Evolutionary conservation across 768 basidiomycete genomes (phyloP).

Genomic region (Kockovaella imperatae): DNA sequence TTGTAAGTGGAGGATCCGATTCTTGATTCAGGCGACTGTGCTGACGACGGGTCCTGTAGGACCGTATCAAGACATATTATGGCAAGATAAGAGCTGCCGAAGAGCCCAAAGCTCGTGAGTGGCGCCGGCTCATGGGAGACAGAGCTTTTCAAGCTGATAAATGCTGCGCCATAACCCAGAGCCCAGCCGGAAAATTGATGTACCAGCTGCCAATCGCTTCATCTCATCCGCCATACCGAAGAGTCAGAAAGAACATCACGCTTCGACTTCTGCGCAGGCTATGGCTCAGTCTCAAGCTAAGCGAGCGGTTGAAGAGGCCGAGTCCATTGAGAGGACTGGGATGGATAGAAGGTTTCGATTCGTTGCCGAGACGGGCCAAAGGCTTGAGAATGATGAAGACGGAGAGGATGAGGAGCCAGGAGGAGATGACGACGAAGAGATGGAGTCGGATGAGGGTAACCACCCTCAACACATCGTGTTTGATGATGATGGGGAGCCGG

Average conservation of each 20-base stretch:
- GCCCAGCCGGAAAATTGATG: conserved; percentile 23
- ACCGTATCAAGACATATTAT: conserved; percentile 42
- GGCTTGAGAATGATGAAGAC: neutral
- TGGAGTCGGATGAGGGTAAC: conserved; percentile 6
- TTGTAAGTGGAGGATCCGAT: conserved; percentile 16
- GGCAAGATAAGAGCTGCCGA: conserved; percentile 37
- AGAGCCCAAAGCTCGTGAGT: conserved; percentile 33
- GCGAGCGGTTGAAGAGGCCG: conserved; percentile 10
- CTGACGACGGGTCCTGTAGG: conserved; percentile 12
- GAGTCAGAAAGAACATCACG: conserved; percentile 10
- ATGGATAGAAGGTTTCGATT: conserved; percentile 21
- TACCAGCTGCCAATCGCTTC: conserved; percentile 33
- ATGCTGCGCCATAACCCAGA: neutral
- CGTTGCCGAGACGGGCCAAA: too few species aligned
- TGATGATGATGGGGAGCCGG: neutral
- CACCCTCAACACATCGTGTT: neutral
- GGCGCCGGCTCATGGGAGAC: neutral
- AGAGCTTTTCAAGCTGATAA: conserved; percentile 1
- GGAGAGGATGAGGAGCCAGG: neutral
- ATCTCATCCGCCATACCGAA: conserved; percentile 29
- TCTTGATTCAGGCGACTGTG: neutral
- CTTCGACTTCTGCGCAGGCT: conserved; percentile 10
- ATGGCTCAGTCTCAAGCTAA: conserved; percentile 6
- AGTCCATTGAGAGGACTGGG: conserved; percentile 9
- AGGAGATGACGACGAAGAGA: conserved; percentile 9